A percentile compares a stretch with the other conserved stretches of the same genome.
These are phyloP conservation scores for Clonostachys rosea DNA, from an alignment of 2,329 filamentous ascomycete genomes.

Conservation along the genomic window DNA sequence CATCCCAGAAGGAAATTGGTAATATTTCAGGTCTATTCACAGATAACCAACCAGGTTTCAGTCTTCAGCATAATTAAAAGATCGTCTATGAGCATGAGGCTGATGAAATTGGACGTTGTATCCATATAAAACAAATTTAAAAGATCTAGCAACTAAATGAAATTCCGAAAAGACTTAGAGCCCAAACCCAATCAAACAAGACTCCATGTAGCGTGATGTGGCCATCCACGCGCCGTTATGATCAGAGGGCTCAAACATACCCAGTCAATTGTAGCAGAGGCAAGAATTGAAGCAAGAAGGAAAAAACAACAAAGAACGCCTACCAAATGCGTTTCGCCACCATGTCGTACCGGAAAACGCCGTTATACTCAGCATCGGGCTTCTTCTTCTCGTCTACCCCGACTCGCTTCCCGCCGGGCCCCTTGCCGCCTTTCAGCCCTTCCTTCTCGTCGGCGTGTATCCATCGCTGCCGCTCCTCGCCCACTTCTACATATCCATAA, in stretches of 20 bases:
- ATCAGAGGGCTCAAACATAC: no score
- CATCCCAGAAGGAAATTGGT: neutral
- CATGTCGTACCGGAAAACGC: constrained; percentile 86
- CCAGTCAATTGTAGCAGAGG: no score
- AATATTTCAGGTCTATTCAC: neutral
- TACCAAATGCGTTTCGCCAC: constrained; percentile 95
- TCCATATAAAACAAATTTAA: no score
- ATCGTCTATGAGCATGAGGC: no score
- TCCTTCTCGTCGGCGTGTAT: constrained; percentile 85
- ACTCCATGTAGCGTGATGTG: no score
- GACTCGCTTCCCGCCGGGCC: constrained; percentile 50
- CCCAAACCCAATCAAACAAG: no score
- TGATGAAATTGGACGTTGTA: no score
- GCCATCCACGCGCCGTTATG: no score
- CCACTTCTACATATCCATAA: constrained; percentile 81
- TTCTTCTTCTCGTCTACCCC: constrained; percentile 31
- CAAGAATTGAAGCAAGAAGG: neutral
- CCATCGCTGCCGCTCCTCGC: constrained; percentile 79
- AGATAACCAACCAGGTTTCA: no score
- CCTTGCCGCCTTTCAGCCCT: constrained; percentile 50
- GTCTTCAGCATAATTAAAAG: no score
- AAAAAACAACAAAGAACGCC: neutral
- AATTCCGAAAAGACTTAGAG: no score
- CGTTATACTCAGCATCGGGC: constrained; percentile 44
- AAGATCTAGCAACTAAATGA: no score